Evolutionary conservation across 768 basidiomycete genomes (phyloP), one percentile per base, ranked within the genome.

Genomic region (Hemileccinum rubropunctum): DNA sequence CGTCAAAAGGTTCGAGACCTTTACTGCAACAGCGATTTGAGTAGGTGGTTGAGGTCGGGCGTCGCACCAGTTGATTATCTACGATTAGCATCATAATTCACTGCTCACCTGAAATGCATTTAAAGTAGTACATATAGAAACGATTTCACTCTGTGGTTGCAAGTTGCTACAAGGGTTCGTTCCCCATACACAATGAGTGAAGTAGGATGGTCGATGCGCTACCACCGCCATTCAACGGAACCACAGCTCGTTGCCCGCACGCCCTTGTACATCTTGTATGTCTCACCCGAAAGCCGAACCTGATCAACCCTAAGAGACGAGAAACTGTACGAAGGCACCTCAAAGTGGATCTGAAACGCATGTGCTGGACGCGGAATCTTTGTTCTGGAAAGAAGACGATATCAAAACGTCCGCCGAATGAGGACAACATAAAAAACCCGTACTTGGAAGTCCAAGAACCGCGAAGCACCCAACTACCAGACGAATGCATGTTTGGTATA

Each of bases 181-280:
- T 9, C 39, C 13, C 27, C 12, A 28, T 6, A 1, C 27, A 7
- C 26, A 15, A 28, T 12, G n/a, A 10, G 4, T 42, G n/a, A 13
- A 27, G 8, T 10, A 41, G 13, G 23, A 6, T 30, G 28, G 26
- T 42, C 23, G 23, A 23, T 23, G 23, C 23, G 21, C 46, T 68
- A 68, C 67, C 67, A 68, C 39, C 67, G 60, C 68, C 67, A 68
- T 38, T 68, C 67, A 23, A 70, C 44, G 5, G 56, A 59, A n/a
- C 67, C 67, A 45, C 54, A 38, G 7, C 68, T 46, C 34, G 77
- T 73, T 39, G 84, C 82, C 61, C 92, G 74, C 44, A 97, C 86
- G 14, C 94, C 94, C 67, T 95, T 95, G 71, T 88, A 97, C 11
- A 89, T 88, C 68, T 95, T 95, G 68, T 95, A 95, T 11, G 68